Conservation (phyloP, 495 filamentous ascomycete species). For the Tuber magnatum region DNA sequence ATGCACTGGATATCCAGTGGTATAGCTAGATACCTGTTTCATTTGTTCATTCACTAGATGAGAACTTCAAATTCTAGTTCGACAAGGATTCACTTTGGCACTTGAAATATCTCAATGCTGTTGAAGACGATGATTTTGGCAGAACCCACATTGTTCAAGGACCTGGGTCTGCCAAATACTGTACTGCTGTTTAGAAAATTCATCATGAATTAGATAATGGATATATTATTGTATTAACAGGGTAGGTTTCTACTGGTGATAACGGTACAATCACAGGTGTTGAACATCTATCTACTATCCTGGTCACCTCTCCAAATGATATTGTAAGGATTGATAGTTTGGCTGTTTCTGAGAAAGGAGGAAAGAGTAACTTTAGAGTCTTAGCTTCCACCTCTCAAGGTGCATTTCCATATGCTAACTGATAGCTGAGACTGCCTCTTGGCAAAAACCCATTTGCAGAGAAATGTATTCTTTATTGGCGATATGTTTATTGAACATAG, state of each 20-base stretch:
- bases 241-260: too few species aligned
- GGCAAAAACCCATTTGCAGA: slow-evolving; percentile 74
- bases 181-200: too few species aligned
- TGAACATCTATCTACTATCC: too few species aligned
- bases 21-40: slow-evolving; percentile 92
- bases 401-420: slow-evolving; percentile 63
- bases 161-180: slow-evolving; percentile 77
- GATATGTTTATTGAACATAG: too few species aligned
- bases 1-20: slow-evolving; percentile 85
- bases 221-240: too few species aligned
- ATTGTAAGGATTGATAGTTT: too few species aligned
- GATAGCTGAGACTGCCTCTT: slow-evolving; percentile 80
- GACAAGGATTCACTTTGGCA: slow-evolving; percentile 99
- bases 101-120: slow-evolving; percentile 87
- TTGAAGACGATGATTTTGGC: slow-evolving; percentile 86
- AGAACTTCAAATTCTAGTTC: slow-evolving; percentile 95
- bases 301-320: too few species aligned
- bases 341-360: slow-evolving; percentile 61
- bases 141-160: slow-evolving; percentile 90
- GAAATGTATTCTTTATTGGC: too few species aligned
- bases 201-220: too few species aligned
- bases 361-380: slow-evolving; percentile 72
- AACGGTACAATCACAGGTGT: too few species aligned
- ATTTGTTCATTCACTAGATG: slow-evolving; percentile 81
- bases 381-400: slow-evolving; percentile 59